Evolutionary conservation across 768 basidiomycete genomes (phyloP), one percentile per base, ranked within the genome.

Genomic region (Termitomyces sp.): DNA sequence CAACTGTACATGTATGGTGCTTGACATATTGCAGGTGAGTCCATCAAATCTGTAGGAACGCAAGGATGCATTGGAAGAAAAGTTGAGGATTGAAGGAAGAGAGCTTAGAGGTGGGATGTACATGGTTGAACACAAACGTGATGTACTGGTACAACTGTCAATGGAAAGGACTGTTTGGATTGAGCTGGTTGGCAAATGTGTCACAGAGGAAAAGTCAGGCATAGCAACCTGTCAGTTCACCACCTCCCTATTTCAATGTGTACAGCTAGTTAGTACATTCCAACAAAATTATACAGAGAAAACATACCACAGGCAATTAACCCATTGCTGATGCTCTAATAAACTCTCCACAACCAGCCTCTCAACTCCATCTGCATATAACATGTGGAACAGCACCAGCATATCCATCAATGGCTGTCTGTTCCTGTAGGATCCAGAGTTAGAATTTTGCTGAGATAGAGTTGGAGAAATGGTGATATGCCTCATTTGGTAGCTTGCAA

Each of bases 311-410:
- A 97, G 81, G 5, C 91, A 82, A 63, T 89, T 90, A 12, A 95
- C 92, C 94, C 94, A 97, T 68, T 88, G 84, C 49, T 92, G 87
- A 60, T 94, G 77, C 67, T 94, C 90, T 54, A 89, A 69, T 7
- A 93, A 79, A 59, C 90, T 94, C 65, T 95, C 94, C n/a, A 91
- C 87, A 5, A 86, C 94, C 23, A 97, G 67, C 7, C 94, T 72
- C 66, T 97, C 94, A 1, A 94, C 85, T 1, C 94, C 94, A 66
- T 97, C 94, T 11, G 81, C 79, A 66, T 97, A 97, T 33, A 94
- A 65, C 75, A 97, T 80, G 66, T 95, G 93, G 71, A 97, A 96
- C 0, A 94, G 94, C 53, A 91, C 91, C 4, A 96, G 66, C 54
- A 84, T 78, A 56, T 94, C 88, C 74, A 87, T 74, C 56, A 91